phyloP scores from a whole-genome alignment of 495 filamentous ascomycete species.

The Apodospora peruviana region DNA sequence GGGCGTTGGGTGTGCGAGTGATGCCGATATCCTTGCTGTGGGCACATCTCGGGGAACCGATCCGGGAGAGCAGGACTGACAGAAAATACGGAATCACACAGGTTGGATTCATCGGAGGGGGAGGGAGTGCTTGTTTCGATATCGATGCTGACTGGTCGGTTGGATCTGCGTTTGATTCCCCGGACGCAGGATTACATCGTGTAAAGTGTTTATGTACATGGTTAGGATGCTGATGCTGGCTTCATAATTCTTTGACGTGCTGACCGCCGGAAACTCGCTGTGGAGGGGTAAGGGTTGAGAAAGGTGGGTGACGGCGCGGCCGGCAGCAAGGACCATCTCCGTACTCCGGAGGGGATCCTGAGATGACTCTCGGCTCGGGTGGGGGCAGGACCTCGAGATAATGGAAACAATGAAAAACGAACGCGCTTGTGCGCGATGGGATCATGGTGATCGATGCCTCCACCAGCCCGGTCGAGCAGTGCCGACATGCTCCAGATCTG shows the following conservation, averaged over 20 bases:
- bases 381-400: background rate
- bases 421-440: background rate
- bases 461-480: background rate
- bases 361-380: background rate
- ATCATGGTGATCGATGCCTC: background rate
- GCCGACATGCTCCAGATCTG: background rate
- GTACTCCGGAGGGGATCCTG: background rate
- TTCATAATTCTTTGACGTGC: background rate
- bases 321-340: background rate
- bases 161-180: constrained; percentile 3
- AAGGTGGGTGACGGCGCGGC: background rate
- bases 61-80: background rate
- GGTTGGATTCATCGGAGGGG: too few species aligned
- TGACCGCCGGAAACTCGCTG: background rate
- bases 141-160: background rate
- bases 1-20: background rate
- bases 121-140: background rate
- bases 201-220: too few species aligned
- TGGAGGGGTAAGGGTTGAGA: background rate
- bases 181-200: background rate
- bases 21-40: background rate
- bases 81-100: background rate
- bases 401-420: background rate
- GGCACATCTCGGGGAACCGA: constrained; percentile 1
- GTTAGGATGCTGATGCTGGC: background rate